Evolutionary conservation across 208 protist species (phyloP), one percentile per base, ranked within the genome.

Genomic region (Trichomonas gallinae): DNA sequence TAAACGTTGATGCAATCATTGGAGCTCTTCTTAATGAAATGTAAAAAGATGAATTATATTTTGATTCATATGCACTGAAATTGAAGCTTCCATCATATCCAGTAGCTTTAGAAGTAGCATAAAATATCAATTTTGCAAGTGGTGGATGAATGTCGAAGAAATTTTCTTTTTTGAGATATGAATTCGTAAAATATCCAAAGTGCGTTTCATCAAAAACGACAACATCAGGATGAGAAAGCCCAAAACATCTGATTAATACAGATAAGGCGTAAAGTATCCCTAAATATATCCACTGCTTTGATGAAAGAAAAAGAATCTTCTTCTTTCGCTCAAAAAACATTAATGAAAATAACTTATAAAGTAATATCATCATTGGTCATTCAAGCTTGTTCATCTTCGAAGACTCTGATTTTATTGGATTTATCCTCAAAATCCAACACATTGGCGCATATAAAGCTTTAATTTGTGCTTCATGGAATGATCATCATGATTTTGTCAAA

Each of bases 131-230:
- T 96, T 97, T 97, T n/a, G 96, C 63, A 0, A 97, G 46, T 96
- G 96, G 96, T 48, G 96, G 96, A 96, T 97, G 96, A 36, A 96
- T 97, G 38, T 97, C 96, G 46, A 45, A 36, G 40, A 96, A 96
- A 96, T 96, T 96, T 72, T 97, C 26, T 21, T 85, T 38, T 46
- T 11, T 21, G 1, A 97, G 10, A 96, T 97, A 97, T 40, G 0
- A 96, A 45, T 58, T 96, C 0, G 96, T 82, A 31, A 96, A 96
- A 63, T 96, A 96, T 42, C 83, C 87, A 96, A 96, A 97, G 45
- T 97, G 85, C 8, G 58, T 9, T 83, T 97, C 96, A 46, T 97
- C 96, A 72, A 44, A 97, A 63, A 96, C 42, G 13, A 97, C 49
- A 49, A 10, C 26, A 34, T 72, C 21, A 34, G 96, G 96, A 93